These are phyloP conservation scores for Neofusicoccum parvum DNA, from an alignment of 2,329 filamentous ascomycete species.

Conservation along the genomic window DNA sequence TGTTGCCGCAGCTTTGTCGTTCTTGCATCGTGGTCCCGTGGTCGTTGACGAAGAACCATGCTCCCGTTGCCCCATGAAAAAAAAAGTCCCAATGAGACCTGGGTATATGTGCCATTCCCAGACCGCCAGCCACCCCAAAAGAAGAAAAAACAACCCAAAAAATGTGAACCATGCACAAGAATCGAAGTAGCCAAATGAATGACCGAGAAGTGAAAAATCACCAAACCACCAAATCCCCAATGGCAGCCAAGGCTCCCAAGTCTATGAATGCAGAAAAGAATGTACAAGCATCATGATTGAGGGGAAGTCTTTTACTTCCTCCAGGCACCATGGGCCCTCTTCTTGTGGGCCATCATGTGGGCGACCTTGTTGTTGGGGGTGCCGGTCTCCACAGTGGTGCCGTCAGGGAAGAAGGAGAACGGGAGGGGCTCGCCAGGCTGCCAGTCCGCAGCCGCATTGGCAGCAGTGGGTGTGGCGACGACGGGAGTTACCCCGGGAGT, in stretches of 20 bases:
- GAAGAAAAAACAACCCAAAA: neutral
- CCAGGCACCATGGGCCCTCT: slow-evolving; percentile 8
- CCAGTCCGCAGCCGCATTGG: slow-evolving; percentile 30
- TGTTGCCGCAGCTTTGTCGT: neutral
- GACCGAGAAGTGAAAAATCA: slow-evolving; percentile 1
- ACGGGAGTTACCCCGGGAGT: neutral
- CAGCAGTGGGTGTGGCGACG: slow-evolving; percentile 27
- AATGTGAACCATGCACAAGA: slow-evolving; percentile 14
- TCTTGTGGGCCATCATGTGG: slow-evolving; percentile 18
- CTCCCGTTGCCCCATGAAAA: neutral
- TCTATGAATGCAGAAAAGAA: slow-evolving; percentile 5
- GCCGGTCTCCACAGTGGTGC: neutral
- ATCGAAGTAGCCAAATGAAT: neutral
- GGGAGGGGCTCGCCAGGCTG: slow-evolving; percentile 10
- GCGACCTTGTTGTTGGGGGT: slow-evolving; percentile 10
- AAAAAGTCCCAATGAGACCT: neutral
- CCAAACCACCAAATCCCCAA: neutral
- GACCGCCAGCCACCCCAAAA: neutral
- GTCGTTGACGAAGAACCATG: neutral
- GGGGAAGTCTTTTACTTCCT: neutral
- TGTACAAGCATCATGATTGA: neutral
- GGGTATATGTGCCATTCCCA: slow-evolving; percentile 9
- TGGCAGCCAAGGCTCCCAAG: neutral
- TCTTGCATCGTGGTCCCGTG: neutral
- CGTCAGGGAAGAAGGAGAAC: neutral